A percentile compares a stretch with the other conserved stretches of the same genome.
These are phyloP conservation scores for Acanthamoeba divionensis DNA, from an alignment of 208 protist species.

Conservation along the genomic window DNA sequence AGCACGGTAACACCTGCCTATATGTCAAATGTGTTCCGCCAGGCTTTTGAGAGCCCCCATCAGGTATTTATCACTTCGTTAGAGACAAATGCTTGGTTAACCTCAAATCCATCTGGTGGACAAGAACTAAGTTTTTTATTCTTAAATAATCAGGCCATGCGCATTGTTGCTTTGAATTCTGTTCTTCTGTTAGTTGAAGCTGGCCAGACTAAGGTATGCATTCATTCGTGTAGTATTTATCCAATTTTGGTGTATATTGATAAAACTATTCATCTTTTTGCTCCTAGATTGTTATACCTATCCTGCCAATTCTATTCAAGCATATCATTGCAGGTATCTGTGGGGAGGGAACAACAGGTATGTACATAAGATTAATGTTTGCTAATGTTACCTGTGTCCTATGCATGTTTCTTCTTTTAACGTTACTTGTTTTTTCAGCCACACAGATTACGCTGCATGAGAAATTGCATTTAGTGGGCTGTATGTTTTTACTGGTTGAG, in stretches of 20 bases:
- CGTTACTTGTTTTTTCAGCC: not conserved
- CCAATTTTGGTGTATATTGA: not conserved
- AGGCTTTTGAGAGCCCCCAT: not conserved
- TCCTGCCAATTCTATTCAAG: constrained; percentile 3
- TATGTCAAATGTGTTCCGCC: not conserved
- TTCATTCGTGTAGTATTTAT: not conserved
- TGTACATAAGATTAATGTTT: no score
- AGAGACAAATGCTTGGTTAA: no score
- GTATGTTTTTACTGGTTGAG: constrained; percentile 16
- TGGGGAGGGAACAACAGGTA: not conserved
- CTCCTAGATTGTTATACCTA: not conserved
- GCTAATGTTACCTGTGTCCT: no score
- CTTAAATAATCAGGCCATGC: no score
- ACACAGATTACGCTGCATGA: not conserved
- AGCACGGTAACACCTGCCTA: not conserved
- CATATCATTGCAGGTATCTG: not conserved
- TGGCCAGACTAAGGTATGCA: not conserved
- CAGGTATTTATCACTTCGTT: no score
- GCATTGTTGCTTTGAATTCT: not conserved
- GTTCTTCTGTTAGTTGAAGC: not conserved
- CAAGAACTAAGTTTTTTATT: no score
- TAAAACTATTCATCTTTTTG: not conserved
- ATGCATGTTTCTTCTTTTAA: not conserved
- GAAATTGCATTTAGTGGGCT: not conserved
- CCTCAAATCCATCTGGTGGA: no score